Conservation (phyloP, 176 grass and related monocot species). For the Oryza coarctata region DNA sequence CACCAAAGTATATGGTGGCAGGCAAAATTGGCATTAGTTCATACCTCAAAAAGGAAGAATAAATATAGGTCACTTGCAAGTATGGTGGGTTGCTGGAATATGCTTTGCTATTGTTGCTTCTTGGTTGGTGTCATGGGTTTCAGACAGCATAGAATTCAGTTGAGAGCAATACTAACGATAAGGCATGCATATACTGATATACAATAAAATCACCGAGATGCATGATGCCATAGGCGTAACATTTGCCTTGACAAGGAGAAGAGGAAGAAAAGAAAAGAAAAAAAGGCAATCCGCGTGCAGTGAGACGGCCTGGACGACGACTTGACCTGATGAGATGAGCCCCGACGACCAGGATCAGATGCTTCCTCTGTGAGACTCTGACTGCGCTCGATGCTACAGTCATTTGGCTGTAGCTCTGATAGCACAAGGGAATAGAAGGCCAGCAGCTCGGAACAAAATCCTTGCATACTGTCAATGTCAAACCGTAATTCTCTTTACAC, state of each 20-base stretch:
- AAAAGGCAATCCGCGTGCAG: slow-evolving; percentile 10
- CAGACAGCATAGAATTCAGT: not conserved
- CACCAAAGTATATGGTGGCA: not conserved
- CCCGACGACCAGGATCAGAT: too few species aligned
- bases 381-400: too few species aligned
- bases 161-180: not conserved
- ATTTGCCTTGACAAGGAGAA: not conserved
- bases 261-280: not conserved
- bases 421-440: too few species aligned
- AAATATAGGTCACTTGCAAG: too few species aligned
- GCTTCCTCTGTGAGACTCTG: too few species aligned
- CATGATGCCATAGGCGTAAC: not conserved
- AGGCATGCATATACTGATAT: not conserved
- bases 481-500: too few species aligned
- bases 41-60: not conserved
- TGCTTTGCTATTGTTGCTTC: not conserved
- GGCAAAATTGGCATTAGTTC: not conserved
- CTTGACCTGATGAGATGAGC: not conserved
- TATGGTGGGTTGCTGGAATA: not conserved
- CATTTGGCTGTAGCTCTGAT: too few species aligned
- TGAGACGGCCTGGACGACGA: not conserved
- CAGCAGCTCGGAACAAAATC: too few species aligned
- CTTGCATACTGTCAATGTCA: too few species aligned
- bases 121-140: not conserved
- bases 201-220: not conserved